Evolutionary conservation across 2,329 filamentous ascomycete genomes (phyloP).

Genomic region (Apiospora pterosperma): DNA sequence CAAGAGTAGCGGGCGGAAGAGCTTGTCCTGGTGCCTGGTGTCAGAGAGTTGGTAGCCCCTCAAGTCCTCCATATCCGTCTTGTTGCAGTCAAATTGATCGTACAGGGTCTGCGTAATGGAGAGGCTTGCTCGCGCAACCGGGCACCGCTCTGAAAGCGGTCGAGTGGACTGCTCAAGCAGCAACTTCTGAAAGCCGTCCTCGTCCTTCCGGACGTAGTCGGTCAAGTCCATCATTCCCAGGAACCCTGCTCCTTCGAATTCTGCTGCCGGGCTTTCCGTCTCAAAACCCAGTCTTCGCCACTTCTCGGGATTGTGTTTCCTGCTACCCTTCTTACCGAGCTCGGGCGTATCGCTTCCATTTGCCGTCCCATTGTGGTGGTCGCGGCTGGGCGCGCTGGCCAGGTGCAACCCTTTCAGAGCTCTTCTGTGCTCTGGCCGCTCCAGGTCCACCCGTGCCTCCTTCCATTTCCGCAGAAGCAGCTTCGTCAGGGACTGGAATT

Average conservation of each 20-base stretch:
- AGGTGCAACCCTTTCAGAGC: constrained; percentile 84
- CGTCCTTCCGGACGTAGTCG: constrained; percentile 87
- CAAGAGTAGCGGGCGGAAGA: constrained; percentile 82
- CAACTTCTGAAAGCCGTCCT: constrained; percentile 89
- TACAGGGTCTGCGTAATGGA: constrained; percentile 85
- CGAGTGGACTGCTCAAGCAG: constrained; percentile 83
- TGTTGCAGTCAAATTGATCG: constrained; percentile 93
- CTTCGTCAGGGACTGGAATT: constrained; percentile 92
- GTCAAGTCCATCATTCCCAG: constrained; percentile 97
- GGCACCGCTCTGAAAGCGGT: constrained; percentile 71
- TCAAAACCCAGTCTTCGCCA: constrained; percentile 92
- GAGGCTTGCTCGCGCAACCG: constrained; percentile 81
- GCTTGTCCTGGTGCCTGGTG: constrained; percentile 75
- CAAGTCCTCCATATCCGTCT: constrained; percentile 72
- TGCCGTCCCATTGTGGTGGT: constrained; percentile 25
- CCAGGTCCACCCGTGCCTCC: constrained; percentile 78
- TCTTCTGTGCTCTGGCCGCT: constrained; percentile 82
- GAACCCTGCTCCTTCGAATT: constrained; percentile 84
- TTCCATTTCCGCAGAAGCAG: constrained; percentile 84
- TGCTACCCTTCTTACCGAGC: constrained; percentile 55
- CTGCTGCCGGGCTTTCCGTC: constrained; percentile 78
- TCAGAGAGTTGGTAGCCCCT: constrained; percentile 74
- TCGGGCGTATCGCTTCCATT: constrained; percentile 35
- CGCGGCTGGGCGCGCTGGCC: constrained; percentile 64
- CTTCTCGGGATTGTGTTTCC: constrained; percentile 80